Base-by-base conservation (phyloP, 2,329 filamentous ascomycete species). In the Fusarium poae region DNA sequence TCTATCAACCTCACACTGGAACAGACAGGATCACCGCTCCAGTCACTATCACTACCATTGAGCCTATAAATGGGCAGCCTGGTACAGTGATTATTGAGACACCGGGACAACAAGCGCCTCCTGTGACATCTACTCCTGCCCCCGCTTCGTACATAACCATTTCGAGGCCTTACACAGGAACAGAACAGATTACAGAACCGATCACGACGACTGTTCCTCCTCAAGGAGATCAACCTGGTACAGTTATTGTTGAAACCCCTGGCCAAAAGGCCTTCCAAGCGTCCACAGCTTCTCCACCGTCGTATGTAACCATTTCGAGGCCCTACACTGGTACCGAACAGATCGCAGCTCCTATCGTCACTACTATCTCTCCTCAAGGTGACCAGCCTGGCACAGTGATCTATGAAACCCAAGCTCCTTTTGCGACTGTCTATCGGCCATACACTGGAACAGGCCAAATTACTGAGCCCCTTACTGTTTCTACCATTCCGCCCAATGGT, bases 41-140 rank as follows among this genome's bases (percentile, higher is more conserved):
- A 1, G 45, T 65, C 13, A 68, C 65, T 12, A 23, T 68, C 8
- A 68, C 65, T 1, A 68, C 65, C 6, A 65, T 68, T 20, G 51
- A 64, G n/a, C 65, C 65, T 5, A 18, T n/a, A 1, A 30, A 54
- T 6, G 64, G 50, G 11, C 46, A 65, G 12, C 65, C 65, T 11
- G 65, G 65, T 46, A 68, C 65, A 50, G 53, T 68, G n/a, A 65
- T 68, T 16, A 60, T 68, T 15, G 65, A 68, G 53, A 68, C 65
- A 6, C 65, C 62, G 30, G 62, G 61, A 32, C 49, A 60, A 32
- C 48, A 65, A 61, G 48, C 44, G 46, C 65, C 58, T 23, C 65
- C 65, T 13, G 42, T 60, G n/a, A 65, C 54, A 4, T 49, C 65
- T n/a, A 45, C 54, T 18, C 52, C 65, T 27, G 20, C 29, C 23